A percentile compares a stretch with the other conserved stretches of the same genome.
Conservation (phyloP, 257 asterid genomes). For the Solanum medicagineum region DNA sequence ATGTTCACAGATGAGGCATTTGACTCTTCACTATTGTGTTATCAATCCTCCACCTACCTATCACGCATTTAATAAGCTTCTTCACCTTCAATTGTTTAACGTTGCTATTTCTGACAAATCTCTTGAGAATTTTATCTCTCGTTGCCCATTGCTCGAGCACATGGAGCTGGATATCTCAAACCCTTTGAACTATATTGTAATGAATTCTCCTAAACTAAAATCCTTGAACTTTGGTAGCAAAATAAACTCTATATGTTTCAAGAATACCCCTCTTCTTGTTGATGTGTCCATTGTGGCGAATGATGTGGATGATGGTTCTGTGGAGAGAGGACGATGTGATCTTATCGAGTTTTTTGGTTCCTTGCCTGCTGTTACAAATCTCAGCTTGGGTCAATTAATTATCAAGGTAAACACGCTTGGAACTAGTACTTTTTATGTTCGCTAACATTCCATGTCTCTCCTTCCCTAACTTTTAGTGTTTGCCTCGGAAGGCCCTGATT, state of each 20-base stretch:
- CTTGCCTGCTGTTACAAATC: neutral
- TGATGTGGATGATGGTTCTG: neutral
- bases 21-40: neutral
- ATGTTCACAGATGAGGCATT: neutral
- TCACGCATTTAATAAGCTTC: neutral
- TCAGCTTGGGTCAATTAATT: neutral
- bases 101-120: neutral
- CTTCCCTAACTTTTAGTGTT: neutral
- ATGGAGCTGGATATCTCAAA: neutral
- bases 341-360: neutral
- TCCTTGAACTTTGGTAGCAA: neutral
- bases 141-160: neutral
- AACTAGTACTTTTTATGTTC: neutral
- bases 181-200: neutral
- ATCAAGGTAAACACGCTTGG: neutral
- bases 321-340: neutral
- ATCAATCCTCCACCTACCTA: neutral
- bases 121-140: neutral
- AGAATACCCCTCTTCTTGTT: neutral
- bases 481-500: neutral
- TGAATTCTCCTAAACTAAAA: conserved; percentile 1
- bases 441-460: neutral
- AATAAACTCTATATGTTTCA: neutral
- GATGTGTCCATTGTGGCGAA: neutral
- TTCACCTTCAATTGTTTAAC: neutral